Evolutionary conservation across 495 filamentous ascomycete genomes (phyloP).

Genomic region (Penicillium paradoxum): DNA sequence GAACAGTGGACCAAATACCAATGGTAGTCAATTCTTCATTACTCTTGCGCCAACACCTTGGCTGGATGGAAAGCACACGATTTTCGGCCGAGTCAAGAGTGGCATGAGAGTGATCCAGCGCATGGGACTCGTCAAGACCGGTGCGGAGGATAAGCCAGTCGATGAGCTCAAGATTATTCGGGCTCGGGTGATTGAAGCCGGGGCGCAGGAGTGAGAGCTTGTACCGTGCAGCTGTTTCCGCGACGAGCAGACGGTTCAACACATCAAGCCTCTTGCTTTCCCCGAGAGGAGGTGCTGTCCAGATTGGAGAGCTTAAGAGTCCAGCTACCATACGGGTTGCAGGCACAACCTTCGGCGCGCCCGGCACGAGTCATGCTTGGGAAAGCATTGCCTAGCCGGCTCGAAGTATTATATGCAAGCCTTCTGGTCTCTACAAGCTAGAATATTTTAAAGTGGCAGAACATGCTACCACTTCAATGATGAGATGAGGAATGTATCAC

Average conservation of each 20-base stretch:
- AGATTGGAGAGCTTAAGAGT: background rate
- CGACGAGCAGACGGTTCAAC: background rate
- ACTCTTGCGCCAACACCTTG: conserved; percentile 94
- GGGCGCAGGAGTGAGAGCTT: conserved; percentile 36
- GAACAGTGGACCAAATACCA: conserved; percentile 89
- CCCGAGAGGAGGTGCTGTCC: background rate
- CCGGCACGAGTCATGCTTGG: background rate
- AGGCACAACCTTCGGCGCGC: conserved; percentile 2
- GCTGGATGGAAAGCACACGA: conserved; percentile 96
- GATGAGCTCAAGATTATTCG: conserved; percentile 79
- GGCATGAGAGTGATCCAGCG: conserved; percentile 80
- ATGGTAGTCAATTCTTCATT: conserved; percentile 84
- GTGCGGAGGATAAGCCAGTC: conserved; percentile 67
- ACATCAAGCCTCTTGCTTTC: background rate
- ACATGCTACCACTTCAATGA: conserved; percentile 6
- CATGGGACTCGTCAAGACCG: conserved; percentile 89
- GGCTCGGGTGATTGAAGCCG: conserved; percentile 60
- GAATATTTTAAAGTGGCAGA: background rate
- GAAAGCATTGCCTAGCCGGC: background rate
- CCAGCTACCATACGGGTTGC: conserved; percentile 2
- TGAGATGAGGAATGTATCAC: conserved; percentile 44
- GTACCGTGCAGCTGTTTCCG: background rate
- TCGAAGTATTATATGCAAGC: background rate
- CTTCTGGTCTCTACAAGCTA: background rate
- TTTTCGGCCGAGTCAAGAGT: conserved; percentile 87